phyloP scores from a whole-genome alignment of 192 early-diverging fungal genomes.

The Diversispora epigaea region DNA sequence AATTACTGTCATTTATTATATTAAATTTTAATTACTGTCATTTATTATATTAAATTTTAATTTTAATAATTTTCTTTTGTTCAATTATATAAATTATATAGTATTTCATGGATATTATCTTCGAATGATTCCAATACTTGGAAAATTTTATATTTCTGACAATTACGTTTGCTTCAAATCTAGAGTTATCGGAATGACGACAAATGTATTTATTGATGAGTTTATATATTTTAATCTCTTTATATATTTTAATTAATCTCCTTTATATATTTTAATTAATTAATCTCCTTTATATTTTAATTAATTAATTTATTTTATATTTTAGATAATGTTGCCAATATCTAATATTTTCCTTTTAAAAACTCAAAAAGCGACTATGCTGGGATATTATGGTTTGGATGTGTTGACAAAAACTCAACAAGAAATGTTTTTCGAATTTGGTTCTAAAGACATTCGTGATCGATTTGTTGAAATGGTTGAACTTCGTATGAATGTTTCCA shows the following conservation, averaged over 20 bases:
- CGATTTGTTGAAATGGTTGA: constrained; percentile 43
- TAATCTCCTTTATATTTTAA: neutral
- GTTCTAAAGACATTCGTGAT: constrained; percentile 44
- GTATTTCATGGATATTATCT: constrained; percentile 53
- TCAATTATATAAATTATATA: neutral
- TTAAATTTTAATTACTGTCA: neutral
- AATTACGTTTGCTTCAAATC: constrained; percentile 66
- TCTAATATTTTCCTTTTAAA: constrained; percentile 49
- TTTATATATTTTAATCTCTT: neutral
- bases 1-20: neutral
- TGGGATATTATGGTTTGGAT: constrained; percentile 48
- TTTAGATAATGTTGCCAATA: constrained; percentile 55
- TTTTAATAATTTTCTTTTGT: neutral
- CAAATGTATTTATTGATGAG: constrained; percentile 36
- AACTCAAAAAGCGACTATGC: constrained; percentile 43
- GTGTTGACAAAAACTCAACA: constrained; percentile 48
- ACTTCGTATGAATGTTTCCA: neutral
- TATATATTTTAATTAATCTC: neutral
- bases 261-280: neutral
- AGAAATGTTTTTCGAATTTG: constrained; percentile 64
- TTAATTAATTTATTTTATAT: neutral
- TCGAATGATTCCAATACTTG: constrained; percentile 55
- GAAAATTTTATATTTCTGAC: constrained; percentile 60
- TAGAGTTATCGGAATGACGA: constrained; percentile 49
- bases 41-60: neutral